phyloP scores from a whole-genome alignment of 768 basidiomycete genomes.

The Auricularia auricula-judae region DNA sequence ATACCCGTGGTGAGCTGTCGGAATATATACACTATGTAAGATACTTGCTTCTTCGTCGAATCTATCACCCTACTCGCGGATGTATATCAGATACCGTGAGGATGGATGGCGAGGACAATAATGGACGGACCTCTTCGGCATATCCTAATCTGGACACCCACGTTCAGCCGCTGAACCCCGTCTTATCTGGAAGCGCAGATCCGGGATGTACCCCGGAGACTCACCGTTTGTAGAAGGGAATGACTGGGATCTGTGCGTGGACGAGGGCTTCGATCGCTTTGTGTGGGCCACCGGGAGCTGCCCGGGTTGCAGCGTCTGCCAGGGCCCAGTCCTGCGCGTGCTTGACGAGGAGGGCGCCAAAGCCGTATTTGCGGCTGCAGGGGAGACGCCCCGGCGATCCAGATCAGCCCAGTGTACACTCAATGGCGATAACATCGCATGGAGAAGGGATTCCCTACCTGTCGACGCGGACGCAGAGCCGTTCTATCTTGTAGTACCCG shows the following conservation, averaged over 20 bases:
- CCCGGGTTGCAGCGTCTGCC: conserved; percentile 18
- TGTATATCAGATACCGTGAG: conserved; percentile 3
- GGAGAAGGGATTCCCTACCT: not conserved
- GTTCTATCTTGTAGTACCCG: conserved; percentile 53
- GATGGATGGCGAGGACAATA: not conserved
- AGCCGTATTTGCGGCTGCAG: conserved; percentile 36
- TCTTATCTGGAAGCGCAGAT: not conserved
- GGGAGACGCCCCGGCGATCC: not conserved
- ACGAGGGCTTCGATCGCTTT: conserved; percentile 33
- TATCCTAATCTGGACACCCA: conserved; percentile 6
- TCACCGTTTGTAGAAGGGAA: conserved; percentile 69
- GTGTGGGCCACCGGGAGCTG: not conserved
- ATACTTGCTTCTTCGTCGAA: conserved; percentile 53
- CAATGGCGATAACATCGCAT: too few relatives aligned
- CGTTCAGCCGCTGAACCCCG: not conserved
- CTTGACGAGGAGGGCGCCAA: conserved; percentile 58
- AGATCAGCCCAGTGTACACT: not conserved
- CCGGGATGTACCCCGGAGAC: conserved; percentile 14
- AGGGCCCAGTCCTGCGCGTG: conserved; percentile 50
- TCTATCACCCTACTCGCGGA: conserved; percentile 42
- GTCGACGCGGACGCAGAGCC: conserved; percentile 1
- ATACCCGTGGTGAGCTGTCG: not conserved
- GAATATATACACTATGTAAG: not conserved
- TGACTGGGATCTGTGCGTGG: conserved; percentile 66
- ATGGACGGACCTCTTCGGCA: conserved; percentile 43